Evolutionary conservation across 116 monocot species (phyloP).

Genomic region (Cymodocea nodosa): DNA sequence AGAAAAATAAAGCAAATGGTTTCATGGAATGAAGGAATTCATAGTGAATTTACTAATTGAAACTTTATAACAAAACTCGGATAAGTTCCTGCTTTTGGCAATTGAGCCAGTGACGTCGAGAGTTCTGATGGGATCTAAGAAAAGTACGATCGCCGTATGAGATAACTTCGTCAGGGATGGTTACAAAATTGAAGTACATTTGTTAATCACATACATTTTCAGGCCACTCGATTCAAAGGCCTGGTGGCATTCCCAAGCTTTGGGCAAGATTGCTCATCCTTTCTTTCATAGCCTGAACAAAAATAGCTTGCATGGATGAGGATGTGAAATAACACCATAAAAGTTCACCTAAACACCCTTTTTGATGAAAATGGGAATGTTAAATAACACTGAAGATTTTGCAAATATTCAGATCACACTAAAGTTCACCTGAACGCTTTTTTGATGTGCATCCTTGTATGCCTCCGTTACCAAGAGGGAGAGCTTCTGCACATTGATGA

Average conservation of each 20-base stretch:
- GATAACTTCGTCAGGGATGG: too few relatives aligned
- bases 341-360: slow-evolving; percentile 69
- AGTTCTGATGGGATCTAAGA: too few relatives aligned
- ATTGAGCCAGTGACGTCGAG: too few relatives aligned
- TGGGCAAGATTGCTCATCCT: slow-evolving; percentile 97
- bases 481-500: slow-evolving; percentile 45
- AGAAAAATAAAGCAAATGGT: too few relatives aligned
- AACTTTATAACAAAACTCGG: too few relatives aligned
- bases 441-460: slow-evolving; percentile 92
- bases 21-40: too few relatives aligned
- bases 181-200: neutral
- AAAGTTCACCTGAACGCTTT: slow-evolving; percentile 66
- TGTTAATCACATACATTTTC: neutral
- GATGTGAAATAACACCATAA: neutral
- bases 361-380: slow-evolving; percentile 40
- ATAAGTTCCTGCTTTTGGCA: too few relatives aligned
- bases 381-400: neutral
- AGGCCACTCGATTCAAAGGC: slow-evolving; percentile 6
- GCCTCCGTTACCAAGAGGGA: slow-evolving; percentile 92
- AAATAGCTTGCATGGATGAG: neutral
- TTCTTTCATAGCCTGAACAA: slow-evolving; percentile 87
- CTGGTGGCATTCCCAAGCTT: slow-evolving; percentile 87
- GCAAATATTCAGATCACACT: neutral
- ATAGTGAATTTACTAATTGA: too few relatives aligned
- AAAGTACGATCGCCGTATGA: too few relatives aligned